phyloP scores from a whole-genome alignment of 352 stramenopile species.

The Pythium oligandrum region DNA sequence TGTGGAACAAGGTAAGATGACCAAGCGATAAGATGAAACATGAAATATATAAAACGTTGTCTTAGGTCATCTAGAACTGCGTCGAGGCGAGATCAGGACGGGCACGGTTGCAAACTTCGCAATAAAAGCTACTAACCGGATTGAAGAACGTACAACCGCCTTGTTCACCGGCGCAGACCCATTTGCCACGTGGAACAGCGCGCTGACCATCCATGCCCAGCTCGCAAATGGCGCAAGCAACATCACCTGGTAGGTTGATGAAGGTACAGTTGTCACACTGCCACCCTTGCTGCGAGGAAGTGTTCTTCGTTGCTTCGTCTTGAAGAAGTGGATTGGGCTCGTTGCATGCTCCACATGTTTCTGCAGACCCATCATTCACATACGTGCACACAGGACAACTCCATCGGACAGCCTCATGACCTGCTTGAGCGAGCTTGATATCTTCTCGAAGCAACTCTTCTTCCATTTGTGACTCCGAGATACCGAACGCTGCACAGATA shows the following conservation, averaged over 20 bases:
- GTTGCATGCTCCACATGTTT: conserved; percentile 50
- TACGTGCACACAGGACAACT: conserved; percentile 77
- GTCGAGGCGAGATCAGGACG: conserved; percentile 67
- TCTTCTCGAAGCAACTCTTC: conserved; percentile 51
- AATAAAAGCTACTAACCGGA: conserved; percentile 76
- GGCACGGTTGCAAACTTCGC: conserved; percentile 86
- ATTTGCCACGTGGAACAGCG: conserved; percentile 77
- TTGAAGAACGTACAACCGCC: conserved; percentile 89
- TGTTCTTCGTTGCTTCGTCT: conserved; percentile 11
- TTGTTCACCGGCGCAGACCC: conserved; percentile 78
- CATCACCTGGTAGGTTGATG: conserved; percentile 73
- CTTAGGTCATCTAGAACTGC: conserved; percentile 41
- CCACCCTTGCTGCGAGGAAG: conserved; percentile 52
- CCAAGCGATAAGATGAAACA: background rate
- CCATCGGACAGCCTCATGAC: conserved; percentile 32
- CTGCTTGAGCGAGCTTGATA: conserved; percentile 13
- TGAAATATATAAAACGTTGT: background rate
- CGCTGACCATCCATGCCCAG: conserved; percentile 74
- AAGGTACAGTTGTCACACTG: conserved; percentile 84
- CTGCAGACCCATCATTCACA: conserved; percentile 42
- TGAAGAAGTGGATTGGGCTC: conserved; percentile 51
- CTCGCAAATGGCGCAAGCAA: conserved; percentile 76
- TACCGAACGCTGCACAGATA: conserved; percentile 65
- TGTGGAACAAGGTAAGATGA: background rate
- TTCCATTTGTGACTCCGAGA: conserved; percentile 47